Percentiles rank a stretch among this genome's conserved stretches.
Conservation (phyloP, 768 basidiomycete genomes). For the Roridomyces roridus region DNA sequence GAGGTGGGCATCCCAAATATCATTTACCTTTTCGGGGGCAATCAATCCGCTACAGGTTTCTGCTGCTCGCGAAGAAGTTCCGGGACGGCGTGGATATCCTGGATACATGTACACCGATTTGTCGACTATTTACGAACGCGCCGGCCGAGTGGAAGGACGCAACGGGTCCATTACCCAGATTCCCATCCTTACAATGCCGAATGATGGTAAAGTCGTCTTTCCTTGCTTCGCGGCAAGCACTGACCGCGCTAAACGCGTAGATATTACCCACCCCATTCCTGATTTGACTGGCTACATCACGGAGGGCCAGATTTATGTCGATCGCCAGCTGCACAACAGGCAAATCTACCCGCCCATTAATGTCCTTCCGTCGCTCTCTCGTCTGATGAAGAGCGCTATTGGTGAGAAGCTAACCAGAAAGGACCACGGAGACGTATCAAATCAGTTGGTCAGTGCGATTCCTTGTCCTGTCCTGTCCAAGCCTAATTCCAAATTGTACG, state of each 20-base stretch:
- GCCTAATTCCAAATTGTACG: constrained; percentile 32
- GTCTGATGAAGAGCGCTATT: constrained; percentile 99
- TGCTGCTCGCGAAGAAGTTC: constrained; percentile 98
- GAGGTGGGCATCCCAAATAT: constrained; percentile 60
- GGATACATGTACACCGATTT: constrained; percentile 99
- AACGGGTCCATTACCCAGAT: constrained; percentile 99
- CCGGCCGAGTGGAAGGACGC: constrained; percentile 95
- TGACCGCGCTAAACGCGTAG: constrained; percentile 46
- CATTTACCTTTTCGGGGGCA: constrained; percentile 18
- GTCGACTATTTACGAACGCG: constrained; percentile 99
- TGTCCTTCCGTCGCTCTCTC: constrained; percentile 96
- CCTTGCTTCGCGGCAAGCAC: constrained; percentile 9
- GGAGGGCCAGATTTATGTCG: constrained; percentile 98
- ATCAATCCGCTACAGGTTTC: constrained; percentile 68
- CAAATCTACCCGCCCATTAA: constrained; percentile 99
- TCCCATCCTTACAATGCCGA: constrained; percentile 99
- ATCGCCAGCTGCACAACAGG: constrained; percentile 95
- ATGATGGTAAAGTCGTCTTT: constrained; percentile 79
- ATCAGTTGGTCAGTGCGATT: constrained; percentile 79
- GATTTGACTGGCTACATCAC: constrained; percentile 99
- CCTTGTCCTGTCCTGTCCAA: constrained; percentile 25
- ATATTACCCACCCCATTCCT: constrained; percentile 99
- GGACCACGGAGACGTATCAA: constrained; percentile 99
- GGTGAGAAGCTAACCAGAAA: constrained; percentile 97
- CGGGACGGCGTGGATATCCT: constrained; percentile 98